Conservation (phyloP, 2,329 filamentous ascomycete genomes). For the Fusarium praegraminearum region DNA sequence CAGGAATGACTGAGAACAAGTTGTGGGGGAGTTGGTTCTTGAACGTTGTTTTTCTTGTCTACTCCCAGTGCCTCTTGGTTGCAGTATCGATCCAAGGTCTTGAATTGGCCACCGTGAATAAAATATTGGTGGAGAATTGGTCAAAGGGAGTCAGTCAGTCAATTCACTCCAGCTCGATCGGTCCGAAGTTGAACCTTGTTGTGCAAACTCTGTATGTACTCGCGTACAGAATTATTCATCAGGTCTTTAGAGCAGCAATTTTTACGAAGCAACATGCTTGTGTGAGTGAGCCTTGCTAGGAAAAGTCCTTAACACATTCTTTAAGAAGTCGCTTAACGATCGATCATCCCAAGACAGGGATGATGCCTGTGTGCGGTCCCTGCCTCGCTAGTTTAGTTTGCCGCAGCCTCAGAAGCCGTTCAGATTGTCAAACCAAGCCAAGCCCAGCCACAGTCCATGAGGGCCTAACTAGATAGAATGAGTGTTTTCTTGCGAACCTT, state of each 20-base stretch:
- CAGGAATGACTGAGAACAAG: neutral
- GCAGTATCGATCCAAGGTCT: constrained; percentile 10
- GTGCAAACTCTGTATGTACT: neutral
- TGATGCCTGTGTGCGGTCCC: constrained; percentile 23
- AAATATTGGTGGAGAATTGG: constrained; percentile 20
- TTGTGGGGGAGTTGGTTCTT: constrained; percentile 11
- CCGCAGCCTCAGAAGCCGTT: constrained; percentile 24
- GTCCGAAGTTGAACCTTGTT: neutral
- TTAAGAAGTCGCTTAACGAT: constrained; percentile 10
- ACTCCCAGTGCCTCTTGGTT: constrained; percentile 19
- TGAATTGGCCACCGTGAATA: constrained; percentile 40
- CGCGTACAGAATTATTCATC: neutral
- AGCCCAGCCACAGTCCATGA: constrained; percentile 8
- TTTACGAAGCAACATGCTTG: constrained; percentile 4
- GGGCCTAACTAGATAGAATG: neutral
- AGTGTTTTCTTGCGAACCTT: constrained; percentile 8
- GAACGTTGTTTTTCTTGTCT: constrained; percentile 26
- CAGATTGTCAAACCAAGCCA: constrained; percentile 19
- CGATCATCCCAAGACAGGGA: constrained; percentile 25
- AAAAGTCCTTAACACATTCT: constrained; percentile 24
- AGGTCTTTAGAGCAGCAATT: neutral
- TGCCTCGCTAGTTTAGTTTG: constrained; percentile 13
- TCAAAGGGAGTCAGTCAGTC: neutral
- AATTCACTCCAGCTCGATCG: neutral
- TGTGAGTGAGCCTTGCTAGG: neutral